These are phyloP conservation scores for Penicillium malachiteum DNA, from an alignment of 495 filamentous ascomycete species.

Conservation along the genomic window DNA sequence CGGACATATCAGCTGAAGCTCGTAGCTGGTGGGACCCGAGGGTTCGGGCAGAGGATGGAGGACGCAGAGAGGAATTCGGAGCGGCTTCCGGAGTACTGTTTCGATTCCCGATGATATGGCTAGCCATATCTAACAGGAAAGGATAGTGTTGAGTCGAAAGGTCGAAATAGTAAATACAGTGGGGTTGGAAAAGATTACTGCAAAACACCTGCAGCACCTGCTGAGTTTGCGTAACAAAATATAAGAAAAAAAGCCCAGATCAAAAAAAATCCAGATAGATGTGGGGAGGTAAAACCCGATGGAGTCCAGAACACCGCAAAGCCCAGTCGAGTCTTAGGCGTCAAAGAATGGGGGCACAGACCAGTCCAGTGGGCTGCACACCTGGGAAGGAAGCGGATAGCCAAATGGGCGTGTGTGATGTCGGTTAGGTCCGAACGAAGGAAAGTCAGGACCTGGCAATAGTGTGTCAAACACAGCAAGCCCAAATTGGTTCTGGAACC, in stretches of 20 bases:
- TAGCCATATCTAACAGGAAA: slow-evolving; percentile 47
- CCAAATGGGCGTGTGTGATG: slow-evolving; percentile 16
- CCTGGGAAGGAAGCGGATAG: slow-evolving; percentile 17
- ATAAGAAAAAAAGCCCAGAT: slow-evolving; percentile 20
- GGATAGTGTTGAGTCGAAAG: slow-evolving; percentile 26
- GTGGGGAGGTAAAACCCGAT: slow-evolving; percentile 13
- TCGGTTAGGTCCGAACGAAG: slow-evolving; percentile 33
- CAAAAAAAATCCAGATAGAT: slow-evolving; percentile 8
- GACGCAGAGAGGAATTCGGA: slow-evolving; percentile 80
- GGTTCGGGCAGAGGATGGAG: slow-evolving; percentile 80
- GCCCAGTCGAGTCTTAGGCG: slow-evolving; percentile 29
- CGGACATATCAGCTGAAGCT: slow-evolving; percentile 95
- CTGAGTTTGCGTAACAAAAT: slow-evolving; percentile 66
- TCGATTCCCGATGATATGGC: slow-evolving; percentile 79
- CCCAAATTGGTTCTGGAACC: slow-evolving; percentile 25
- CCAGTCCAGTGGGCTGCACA: slow-evolving; percentile 54
- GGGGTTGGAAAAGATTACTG: slow-evolving; percentile 40
- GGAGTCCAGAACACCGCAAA: slow-evolving; percentile 14
- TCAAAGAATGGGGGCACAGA: slow-evolving; percentile 43
- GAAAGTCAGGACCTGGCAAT: slow-evolving; percentile 41
- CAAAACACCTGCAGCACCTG: slow-evolving; percentile 84
- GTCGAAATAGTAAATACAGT: slow-evolving; percentile 41
- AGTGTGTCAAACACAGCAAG: slow-evolving; percentile 54
- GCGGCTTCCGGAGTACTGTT: slow-evolving; percentile 97
- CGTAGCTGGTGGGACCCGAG: slow-evolving; percentile 83